A percentile compares a stretch with the other conserved stretches of the same genome.
Conservation (phyloP, 1,139 yeast species). For the Diutina catenulata region DNA sequence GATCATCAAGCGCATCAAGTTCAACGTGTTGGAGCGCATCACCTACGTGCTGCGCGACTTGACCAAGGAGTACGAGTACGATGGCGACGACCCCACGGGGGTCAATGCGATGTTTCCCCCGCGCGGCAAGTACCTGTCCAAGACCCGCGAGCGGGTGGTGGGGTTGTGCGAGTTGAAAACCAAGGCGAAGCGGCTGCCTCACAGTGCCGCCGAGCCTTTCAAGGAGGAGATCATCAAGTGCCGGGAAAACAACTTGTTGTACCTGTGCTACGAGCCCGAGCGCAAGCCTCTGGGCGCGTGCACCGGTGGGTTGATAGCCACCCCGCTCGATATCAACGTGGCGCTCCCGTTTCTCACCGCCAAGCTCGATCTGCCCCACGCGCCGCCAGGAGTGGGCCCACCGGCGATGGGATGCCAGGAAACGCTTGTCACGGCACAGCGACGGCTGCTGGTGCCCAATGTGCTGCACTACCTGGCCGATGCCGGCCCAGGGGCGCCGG, state of each 20-base stretch:
- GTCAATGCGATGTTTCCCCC: background rate
- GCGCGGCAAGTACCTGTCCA: conserved; percentile 15
- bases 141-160: conserved; percentile 38
- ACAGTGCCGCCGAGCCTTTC: conserved; percentile 31
- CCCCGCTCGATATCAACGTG: conserved; percentile 34
- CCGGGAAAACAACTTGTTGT: conserved; percentile 47
- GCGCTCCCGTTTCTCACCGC: conserved; percentile 38
- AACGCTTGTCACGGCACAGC: too few relatives aligned
- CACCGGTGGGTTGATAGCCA: conserved; percentile 23
- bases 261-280: conserved; percentile 39
- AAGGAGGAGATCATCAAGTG: conserved; percentile 54
- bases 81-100: conserved; percentile 29
- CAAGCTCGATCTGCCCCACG: conserved; percentile 21
- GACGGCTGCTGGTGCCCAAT: background rate
- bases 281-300: conserved; percentile 9
- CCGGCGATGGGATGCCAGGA: background rate
- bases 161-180: conserved; percentile 56
- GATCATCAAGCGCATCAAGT: conserved; percentile 55
- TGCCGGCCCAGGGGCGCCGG: background rate
- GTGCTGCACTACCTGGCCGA: background rate
- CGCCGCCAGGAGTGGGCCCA: too few relatives aligned
- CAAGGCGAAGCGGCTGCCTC: conserved; percentile 24
- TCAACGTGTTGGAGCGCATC: conserved; percentile 62
- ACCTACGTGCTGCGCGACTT: conserved; percentile 48
- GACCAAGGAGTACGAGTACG: conserved; percentile 46